phyloP scores from a whole-genome alignment of 495 filamentous ascomycete species.

The Aspergillus mulundensis region DNA sequence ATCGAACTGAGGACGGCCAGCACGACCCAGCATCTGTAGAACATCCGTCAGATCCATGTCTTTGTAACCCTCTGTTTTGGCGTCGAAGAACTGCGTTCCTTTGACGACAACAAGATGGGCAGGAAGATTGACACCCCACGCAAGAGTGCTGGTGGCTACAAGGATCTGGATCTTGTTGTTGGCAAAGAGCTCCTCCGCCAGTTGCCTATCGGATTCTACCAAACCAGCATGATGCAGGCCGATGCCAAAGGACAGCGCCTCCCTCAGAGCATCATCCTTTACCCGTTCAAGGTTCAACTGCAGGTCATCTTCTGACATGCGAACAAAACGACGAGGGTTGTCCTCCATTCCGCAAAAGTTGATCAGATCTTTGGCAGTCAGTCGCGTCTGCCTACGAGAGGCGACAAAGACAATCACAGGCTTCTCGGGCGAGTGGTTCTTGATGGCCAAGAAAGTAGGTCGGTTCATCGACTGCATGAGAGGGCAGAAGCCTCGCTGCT shows the following conservation, averaged over 20 bases:
- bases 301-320: conserved; percentile 92
- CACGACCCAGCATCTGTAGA: conserved; percentile 95
- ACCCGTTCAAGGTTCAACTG: conserved; percentile 75
- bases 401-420: conserved; percentile 98
- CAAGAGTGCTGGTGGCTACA: conserved; percentile 92
- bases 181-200: conserved; percentile 90
- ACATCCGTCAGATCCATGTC: conserved; percentile 99
- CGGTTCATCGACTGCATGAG: conserved; percentile 99
- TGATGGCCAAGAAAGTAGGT: conserved; percentile 93
- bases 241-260: conserved; percentile 93
- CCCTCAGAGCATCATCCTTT: conserved; percentile 87
- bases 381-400: conserved; percentile 86
- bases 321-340: conserved; percentile 85
- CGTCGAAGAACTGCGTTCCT: conserved; percentile 97
- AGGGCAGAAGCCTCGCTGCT: conserved; percentile 91
- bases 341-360: conserved; percentile 99
- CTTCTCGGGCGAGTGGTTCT: conserved; percentile 90
- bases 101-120: conserved; percentile 98
- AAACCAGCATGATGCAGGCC: conserved; percentile 96
- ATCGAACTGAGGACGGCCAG: conserved; percentile 95
- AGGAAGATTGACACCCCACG: conserved; percentile 97
- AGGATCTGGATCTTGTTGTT: conserved; percentile 98
- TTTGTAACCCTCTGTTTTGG: conserved; percentile 94
- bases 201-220: conserved; percentile 85
- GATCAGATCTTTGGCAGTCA: conserved; percentile 94